A percentile compares a stretch with the other conserved stretches of the same genome.
Conservation (phyloP, 768 basidiomycete species). For the Phlebiopsis flavidoalba region DNA sequence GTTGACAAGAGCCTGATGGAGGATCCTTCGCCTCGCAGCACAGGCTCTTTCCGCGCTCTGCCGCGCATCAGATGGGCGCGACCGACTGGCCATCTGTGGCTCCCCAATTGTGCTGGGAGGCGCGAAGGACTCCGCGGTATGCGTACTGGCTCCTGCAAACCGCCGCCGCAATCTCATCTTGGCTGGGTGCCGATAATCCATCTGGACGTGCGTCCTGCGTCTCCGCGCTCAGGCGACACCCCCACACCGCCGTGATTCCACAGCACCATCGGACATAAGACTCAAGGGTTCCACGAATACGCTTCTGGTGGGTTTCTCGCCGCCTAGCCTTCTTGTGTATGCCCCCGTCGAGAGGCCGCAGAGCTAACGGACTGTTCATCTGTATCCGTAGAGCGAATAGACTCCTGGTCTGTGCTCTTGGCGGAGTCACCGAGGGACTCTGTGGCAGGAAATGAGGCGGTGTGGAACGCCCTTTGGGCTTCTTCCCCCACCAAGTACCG, state of each 20-base stretch:
- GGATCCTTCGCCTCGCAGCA: conserved; percentile 49
- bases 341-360: neutral
- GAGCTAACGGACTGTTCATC: conserved; percentile 1
- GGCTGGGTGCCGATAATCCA: neutral
- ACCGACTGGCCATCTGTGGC: neutral
- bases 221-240: conserved; percentile 20
- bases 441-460: conserved; percentile 9
- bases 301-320: conserved; percentile 39
- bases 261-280: conserved; percentile 60
- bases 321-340: conserved; percentile 1
- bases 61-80: neutral
- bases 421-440: conserved; percentile 1
- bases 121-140: neutral
- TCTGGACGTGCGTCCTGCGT: neutral
- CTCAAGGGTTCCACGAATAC: conserved; percentile 73
- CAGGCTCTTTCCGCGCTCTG: neutral
- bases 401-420: neutral
- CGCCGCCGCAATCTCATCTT: neutral
- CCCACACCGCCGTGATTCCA: too few species aligned
- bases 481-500: conserved; percentile 67
- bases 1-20: conserved; percentile 74
- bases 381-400: neutral
- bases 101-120: neutral
- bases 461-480: conserved; percentile 17
- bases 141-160: neutral